Base-by-base conservation (phyloP, 106 monocot genomes). In the Agapanthus africanus region DNA sequence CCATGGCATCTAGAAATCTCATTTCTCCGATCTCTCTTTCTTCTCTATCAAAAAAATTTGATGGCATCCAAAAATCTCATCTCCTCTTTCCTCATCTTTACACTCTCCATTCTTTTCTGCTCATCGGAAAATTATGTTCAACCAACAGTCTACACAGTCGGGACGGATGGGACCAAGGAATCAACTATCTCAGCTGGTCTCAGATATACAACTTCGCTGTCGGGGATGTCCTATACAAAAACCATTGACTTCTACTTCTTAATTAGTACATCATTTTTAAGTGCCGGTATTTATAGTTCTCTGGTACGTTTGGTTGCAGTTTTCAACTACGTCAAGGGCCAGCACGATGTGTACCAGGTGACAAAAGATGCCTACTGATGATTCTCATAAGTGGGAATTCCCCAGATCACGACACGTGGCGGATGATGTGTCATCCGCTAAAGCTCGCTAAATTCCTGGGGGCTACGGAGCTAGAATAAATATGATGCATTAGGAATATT, bases 141-240 rank as follows among this genome's bases (percentile, higher is more conserved):
- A 11, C 79, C 79, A 21, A 65, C 32, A 3, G 74, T 67, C 25
- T 78, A 78, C 84, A 51, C 67, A 2, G 84, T 85, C 19, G 84
- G 84, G 67, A 66, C 14, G 67, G 71, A 0, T 85, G 84, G 80
- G 49, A 46, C 49, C 71, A 37, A 49, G 80, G 84, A 40, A 4
- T 37, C 51, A 78, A 71, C 60, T 85, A 73, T 67, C 70, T 80
- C 40, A 4, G 49, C 26, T 84, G 80, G 80, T 77, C 84, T 2
- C 27, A 70, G 70, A 66, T 77, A 35, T 74, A 77, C 71, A 80
- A 77, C 69, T 80, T 80, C 80, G 61, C 77, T 62, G 67, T 74
- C 67, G 80, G 77, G 60, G 84, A 80, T 37, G 66, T 70, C n/a
- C 65, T 84, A 14, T 26, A 78, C 71, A 54, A 28, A 9, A 28